Evolutionary conservation across 495 filamentous ascomycete species (phyloP).

Genomic region (Talaromyces ruber): DNA sequence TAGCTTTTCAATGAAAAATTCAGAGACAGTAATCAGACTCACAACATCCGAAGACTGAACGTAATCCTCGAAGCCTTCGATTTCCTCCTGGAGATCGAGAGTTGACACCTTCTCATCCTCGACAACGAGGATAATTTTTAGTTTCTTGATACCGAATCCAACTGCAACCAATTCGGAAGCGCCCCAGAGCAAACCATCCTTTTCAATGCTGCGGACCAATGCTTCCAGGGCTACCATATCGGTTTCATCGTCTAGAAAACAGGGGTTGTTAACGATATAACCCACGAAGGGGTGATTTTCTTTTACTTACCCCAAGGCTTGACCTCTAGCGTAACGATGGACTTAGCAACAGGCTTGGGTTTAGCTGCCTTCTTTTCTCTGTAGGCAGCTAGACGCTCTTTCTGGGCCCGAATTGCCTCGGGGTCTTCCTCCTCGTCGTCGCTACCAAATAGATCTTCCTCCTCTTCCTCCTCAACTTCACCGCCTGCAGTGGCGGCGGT

Average conservation of each 20-base stretch:
- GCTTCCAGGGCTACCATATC: constrained; percentile 73
- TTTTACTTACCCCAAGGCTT: constrained; percentile 90
- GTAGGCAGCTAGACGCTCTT: constrained; percentile 86
- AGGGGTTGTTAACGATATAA: background rate
- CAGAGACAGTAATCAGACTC: constrained; percentile 25
- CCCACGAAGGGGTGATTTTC: constrained; percentile 1
- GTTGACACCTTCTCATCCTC: constrained; percentile 94
- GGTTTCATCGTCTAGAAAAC: constrained; percentile 76
- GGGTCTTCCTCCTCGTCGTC: constrained; percentile 84
- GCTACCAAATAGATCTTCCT: constrained; percentile 81
- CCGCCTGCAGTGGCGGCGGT: constrained; percentile 59
- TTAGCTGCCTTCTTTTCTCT: constrained; percentile 93
- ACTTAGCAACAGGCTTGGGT: constrained; percentile 86
- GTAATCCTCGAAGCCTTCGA: constrained; percentile 86
- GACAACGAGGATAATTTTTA: constrained; percentile 95
- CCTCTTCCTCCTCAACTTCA: constrained; percentile 75
- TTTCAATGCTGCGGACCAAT: constrained; percentile 75
- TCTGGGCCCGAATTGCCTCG: constrained; percentile 69
- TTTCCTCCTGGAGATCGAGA: constrained; percentile 77
- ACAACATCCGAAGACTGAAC: constrained; percentile 93
- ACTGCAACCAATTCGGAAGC: constrained; percentile 80
- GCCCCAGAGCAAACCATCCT: constrained; percentile 96
- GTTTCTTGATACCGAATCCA: constrained; percentile 97
- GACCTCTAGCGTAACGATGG: constrained; percentile 86
- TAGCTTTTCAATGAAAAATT: constrained; percentile 3